These are phyloP conservation scores for Termitomyces sp. DNA, from an alignment of 1,284 basidiomycete genomes.

Conservation along the genomic window DNA sequence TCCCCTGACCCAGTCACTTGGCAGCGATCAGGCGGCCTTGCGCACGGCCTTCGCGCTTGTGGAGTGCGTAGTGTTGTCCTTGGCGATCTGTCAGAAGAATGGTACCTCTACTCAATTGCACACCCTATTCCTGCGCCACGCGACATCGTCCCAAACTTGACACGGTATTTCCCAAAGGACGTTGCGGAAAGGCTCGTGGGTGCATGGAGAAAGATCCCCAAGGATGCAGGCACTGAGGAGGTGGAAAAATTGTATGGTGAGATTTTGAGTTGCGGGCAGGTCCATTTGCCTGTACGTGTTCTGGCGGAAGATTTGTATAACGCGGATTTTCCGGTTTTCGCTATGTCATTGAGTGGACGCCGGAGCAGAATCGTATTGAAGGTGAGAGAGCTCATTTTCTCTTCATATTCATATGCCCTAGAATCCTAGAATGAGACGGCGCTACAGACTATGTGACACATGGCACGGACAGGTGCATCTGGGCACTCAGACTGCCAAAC, in stretches of 20 bases:
- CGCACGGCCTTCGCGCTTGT: constrained; percentile 44
- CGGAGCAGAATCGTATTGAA: constrained; percentile 47
- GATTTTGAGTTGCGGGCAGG: constrained; percentile 63
- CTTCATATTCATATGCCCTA: not conserved
- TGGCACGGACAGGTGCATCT: constrained; percentile 48
- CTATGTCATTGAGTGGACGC: constrained; percentile 67
- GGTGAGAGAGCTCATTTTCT: constrained; percentile 31
- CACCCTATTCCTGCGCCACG: constrained; percentile 44
- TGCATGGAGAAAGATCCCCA: constrained; percentile 36
- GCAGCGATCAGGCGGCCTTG: constrained; percentile 61
- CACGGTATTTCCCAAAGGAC: constrained; percentile 53
- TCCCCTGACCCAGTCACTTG: constrained; percentile 57
- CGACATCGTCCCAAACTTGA: constrained; percentile 54
- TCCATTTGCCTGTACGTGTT: constrained; percentile 62
- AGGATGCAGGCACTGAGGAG: constrained; percentile 36
- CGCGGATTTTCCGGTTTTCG: constrained; percentile 58
- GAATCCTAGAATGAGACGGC: not conserved
- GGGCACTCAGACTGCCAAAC: constrained; percentile 32
- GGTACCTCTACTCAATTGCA: constrained; percentile 70
- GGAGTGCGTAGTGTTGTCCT: constrained; percentile 59
- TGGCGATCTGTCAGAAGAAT: constrained; percentile 71
- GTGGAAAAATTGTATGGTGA: constrained; percentile 48
- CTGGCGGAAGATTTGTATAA: constrained; percentile 54
- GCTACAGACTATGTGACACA: constrained; percentile 62
- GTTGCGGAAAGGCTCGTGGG: constrained; percentile 42